Base-by-base conservation (phyloP, 1,284 basidiomycete genomes). In the Sparassis latifolia region DNA sequence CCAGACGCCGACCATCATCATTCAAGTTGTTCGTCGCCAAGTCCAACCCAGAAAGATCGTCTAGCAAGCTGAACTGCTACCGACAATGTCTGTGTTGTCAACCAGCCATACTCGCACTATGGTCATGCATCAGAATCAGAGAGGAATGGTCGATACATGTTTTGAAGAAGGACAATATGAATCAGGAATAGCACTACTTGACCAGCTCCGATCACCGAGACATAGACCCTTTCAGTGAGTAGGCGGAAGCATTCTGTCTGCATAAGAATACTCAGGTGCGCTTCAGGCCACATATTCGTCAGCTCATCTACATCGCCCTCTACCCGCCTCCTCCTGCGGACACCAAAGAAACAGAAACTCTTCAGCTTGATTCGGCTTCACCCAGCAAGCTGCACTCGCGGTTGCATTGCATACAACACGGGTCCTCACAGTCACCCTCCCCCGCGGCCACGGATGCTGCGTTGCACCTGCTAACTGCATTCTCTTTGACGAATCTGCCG, bases 91-190 rank as follows among this genome's bases (percentile, higher is more conserved):
- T 20, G 20, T 20, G 20, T 20, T 20, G 6, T 37, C 35, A 37
- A 37, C 12, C 32, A 29, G 32, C 33, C 40, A 48, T 37, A 28
- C 5, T 12, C 46, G 28, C 4, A 33, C 39, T 9, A 47, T 43
- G 33, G 80, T 82, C 47, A 76, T 86, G 73, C 73, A 71, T 41
- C 65, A 66, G 12, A 66, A 78, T 58, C 80, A 85, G 58, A 73
- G 75, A 31, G 75, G 73, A 37, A 66, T 86, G 9, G 80, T 86
- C 10, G 84, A 88, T 60, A 78, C 73, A 43, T 82, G 79, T 53
- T 78, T 89, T 38, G 86, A 89, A 56, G 86, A 89, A 62, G 79
- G 80, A 20, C 83, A 87, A 54, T 86, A 84, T 55, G 78, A 84
- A 54, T 70, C 77, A 5, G 86, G 80, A 1, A 80, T 86, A 30